Conservation (phyloP, 2,329 filamentous ascomycete genomes). For the Penicillium sp. region DNA sequence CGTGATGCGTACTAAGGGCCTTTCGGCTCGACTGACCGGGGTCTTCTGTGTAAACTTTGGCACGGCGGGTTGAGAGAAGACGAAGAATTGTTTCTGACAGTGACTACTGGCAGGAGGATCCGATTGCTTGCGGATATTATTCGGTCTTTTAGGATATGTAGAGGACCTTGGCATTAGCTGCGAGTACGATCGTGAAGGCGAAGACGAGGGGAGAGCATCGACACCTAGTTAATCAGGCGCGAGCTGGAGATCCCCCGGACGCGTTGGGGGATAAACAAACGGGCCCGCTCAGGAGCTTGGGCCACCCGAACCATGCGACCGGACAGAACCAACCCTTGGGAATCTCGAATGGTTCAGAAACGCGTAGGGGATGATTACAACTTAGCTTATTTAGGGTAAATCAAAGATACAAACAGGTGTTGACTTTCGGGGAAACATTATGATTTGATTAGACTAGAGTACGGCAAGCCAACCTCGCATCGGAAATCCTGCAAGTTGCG, state of each 20-base stretch:
- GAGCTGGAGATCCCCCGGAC: constrained; percentile 16
- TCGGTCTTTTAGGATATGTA: not conserved
- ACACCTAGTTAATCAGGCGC: constrained; percentile 2
- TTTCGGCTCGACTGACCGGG: too few relatives aligned
- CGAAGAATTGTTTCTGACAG: too few relatives aligned
- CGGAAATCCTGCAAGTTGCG: constrained; percentile 12
- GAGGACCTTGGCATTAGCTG: not conserved
- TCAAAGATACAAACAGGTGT: too few relatives aligned
- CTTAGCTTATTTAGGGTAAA: too few relatives aligned
- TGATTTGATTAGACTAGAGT: constrained; percentile 34
- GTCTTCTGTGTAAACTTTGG: too few relatives aligned
- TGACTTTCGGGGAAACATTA: constrained; percentile 16
- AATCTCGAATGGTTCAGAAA: not conserved
- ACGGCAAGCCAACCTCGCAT: constrained; percentile 29
- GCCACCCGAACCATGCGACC: constrained; percentile 5
- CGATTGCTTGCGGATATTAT: not conserved
- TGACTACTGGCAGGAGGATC: too few relatives aligned
- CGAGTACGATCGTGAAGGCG: too few relatives aligned
- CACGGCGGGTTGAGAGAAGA: too few relatives aligned
- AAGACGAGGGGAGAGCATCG: not conserved
- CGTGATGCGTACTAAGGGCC: too few relatives aligned
- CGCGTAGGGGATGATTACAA: not conserved
- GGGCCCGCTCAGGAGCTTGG: constrained; percentile 12
- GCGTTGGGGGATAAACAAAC: constrained; percentile 16
- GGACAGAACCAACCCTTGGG: not conserved